Percentiles rank a stretch among this genome's conserved stretches.
Evolutionary conservation across 176 grass and related monocot genomes (phyloP).

Genomic region (Cymbopogon citratus): DNA sequence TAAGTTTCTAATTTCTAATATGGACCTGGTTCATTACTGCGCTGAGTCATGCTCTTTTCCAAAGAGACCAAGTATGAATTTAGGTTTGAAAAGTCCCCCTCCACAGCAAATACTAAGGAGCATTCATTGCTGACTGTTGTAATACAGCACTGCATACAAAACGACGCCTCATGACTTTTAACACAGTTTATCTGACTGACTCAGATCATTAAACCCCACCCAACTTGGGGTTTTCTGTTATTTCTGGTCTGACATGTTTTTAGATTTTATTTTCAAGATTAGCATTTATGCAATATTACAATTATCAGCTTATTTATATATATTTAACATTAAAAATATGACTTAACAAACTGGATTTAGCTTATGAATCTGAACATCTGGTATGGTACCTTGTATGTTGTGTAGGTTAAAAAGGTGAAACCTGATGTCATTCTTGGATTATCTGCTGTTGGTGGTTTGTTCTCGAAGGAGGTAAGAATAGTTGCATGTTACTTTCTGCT

Average conservation of each 20-base stretch:
- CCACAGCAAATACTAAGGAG: constrained; percentile 3
- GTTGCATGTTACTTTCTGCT: constrained; percentile 9
- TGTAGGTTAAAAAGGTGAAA: constrained; percentile 94
- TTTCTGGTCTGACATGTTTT: background rate
- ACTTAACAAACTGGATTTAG: constrained; percentile 10
- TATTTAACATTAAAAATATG: constrained; percentile 22
- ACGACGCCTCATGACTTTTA: background rate
- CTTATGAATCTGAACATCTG: constrained; percentile 12
- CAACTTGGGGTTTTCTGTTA: background rate
- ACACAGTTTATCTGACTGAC: background rate
- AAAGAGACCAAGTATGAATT: background rate
- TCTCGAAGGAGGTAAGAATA: constrained; percentile 75
- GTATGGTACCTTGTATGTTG: constrained; percentile 9
- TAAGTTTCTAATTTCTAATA: constrained; percentile 11
- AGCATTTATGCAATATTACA: constrained; percentile 2
- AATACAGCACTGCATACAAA: background rate
- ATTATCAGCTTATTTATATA: background rate
- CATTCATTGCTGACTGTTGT: background rate
- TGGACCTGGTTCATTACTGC: background rate
- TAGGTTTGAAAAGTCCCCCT: background rate
- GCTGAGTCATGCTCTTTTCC: background rate
- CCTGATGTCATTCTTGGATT: constrained; percentile 97
- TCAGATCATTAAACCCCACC: background rate
- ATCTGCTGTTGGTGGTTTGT: constrained; percentile 97
- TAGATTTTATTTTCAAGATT: background rate